Evolutionary conservation across 108 stramenopile species (phyloP), one percentile per base, ranked within the genome.

Genomic region (Skeletonema menzelii): DNA sequence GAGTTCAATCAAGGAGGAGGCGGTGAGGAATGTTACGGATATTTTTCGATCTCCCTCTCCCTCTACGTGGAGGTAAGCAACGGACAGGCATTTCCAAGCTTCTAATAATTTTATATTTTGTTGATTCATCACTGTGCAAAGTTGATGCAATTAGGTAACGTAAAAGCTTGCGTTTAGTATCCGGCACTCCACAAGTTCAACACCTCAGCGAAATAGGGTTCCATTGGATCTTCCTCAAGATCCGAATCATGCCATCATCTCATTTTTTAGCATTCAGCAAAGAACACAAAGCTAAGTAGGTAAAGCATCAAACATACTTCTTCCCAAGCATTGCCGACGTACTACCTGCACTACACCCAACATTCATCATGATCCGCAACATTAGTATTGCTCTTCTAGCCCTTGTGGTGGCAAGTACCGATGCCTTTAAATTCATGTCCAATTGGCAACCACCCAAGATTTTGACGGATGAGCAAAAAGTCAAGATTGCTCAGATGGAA

Each of bases 351-450:
- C 0, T 46, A 56, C 14, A 10, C 15, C 44, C 19, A n/a, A 30
- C 63, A 59, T 35, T 27, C 13, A 81, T 28, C 12, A 82, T 72
- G 70, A 65, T 61, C 28, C 37, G 35, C 31, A 57, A 34, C 67
- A n/a, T n/a, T n/a, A 27, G 67, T n/a, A 56, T 70, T 47, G 49
- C 82, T 14, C 38, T 85, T 65, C 47, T 85, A 37, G 72, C 78
- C 61, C 71, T 85, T 17, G 56, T 70, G 17, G 70, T 64, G 34
- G 63, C 62, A 15, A 44, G 64, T 35, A 69, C 80, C 28, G 63
- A 86, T 38, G 84, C 73, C 7, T 91, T 88, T 72, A 80, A 91
- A 67, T 91, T 87, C 82, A 89, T 91, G 91, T 82, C 85, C 15
- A 89, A 91, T 42, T 88, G 86, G 83, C 73, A 83, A 57, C 73